Percentiles rank a stretch among this genome's conserved stretches.
phyloP scores from a whole-genome alignment of 1,284 basidiomycete species.

The Tremellales sp. region DNA sequence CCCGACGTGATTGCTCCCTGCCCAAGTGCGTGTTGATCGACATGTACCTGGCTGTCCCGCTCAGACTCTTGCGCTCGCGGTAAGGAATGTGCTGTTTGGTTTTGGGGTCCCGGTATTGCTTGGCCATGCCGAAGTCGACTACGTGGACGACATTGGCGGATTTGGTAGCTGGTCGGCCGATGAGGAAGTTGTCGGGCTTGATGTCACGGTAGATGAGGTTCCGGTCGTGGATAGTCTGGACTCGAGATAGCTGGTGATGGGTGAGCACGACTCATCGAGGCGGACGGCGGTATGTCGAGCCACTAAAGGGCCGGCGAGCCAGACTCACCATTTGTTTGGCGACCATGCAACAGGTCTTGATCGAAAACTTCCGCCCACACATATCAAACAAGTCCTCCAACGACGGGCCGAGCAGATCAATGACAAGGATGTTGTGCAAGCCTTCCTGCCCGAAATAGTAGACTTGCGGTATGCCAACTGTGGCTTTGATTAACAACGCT shows the following conservation, averaged over 20 bases:
- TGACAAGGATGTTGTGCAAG: slow-evolving; percentile 94
- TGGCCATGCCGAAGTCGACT: slow-evolving; percentile 96
- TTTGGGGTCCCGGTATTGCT: slow-evolving; percentile 95
- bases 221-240: slow-evolving; percentile 94
- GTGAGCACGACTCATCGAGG: neutral
- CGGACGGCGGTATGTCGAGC: slow-evolving; percentile 4
- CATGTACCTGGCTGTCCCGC: slow-evolving; percentile 90
- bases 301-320: neutral
- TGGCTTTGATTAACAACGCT: neutral
- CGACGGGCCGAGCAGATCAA: slow-evolving; percentile 88
- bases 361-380: slow-evolving; percentile 88
- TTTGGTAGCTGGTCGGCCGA: slow-evolving; percentile 86
- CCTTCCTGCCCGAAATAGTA: slow-evolving; percentile 98
- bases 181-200: slow-evolving; percentile 95
- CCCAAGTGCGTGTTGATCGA: slow-evolving; percentile 95
- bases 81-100: slow-evolving; percentile 97
- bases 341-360: slow-evolving; percentile 96
- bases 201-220: slow-evolving; percentile 97
- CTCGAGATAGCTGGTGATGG: slow-evolving; percentile 65
- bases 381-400: slow-evolving; percentile 94
- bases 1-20: slow-evolving; percentile 88
- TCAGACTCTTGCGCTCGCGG: slow-evolving; percentile 87
- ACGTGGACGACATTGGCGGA: slow-evolving; percentile 76
- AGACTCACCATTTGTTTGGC: slow-evolving; percentile 85
- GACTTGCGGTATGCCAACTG: slow-evolving; percentile 88